phyloP scores from a whole-genome alignment of 75 land plant genomes.

The Pinus taeda region DNA sequence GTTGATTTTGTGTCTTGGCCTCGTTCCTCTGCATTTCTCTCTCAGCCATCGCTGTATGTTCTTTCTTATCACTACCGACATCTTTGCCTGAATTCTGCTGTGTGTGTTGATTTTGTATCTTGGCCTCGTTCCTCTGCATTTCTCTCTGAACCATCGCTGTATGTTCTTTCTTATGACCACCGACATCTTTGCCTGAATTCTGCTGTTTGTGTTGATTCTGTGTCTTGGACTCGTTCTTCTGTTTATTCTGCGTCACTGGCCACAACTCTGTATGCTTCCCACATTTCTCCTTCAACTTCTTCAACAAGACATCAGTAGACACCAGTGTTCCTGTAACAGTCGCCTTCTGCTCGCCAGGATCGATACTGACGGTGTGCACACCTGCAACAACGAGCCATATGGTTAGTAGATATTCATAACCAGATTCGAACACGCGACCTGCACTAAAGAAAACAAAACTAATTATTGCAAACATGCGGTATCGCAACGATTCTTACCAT shows the following conservation, averaged over 20 bases:
- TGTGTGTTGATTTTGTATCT: no score
- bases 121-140: no score
- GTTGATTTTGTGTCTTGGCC: no score
- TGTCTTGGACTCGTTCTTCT: no score
- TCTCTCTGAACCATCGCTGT: no score
- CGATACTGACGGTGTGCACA: conserved; percentile 21
- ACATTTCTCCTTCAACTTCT: conserved; percentile 15
- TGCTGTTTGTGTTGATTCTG: no score
- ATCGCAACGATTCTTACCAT: conserved; percentile 28
- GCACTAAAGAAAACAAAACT: not conserved
- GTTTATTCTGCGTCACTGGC: not conserved
- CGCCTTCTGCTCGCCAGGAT: conserved; percentile 27
- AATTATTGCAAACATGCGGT: not conserved
- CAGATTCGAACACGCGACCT: not conserved
- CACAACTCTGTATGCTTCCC: conserved; percentile 29
- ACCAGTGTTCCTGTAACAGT: conserved; percentile 18
- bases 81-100: no score
- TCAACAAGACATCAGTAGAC: conserved; percentile 22
- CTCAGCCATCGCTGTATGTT: no score
- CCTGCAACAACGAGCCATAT: conserved; percentile 11
- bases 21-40: no score
- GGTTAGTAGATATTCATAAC: not conserved
- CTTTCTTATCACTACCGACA: no score
- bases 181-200: no score
- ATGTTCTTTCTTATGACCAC: no score